Evolutionary conservation across 2,329 filamentous ascomycete species (phyloP), one percentile per base, ranked within the genome.

Genomic region (Colletotrichum neosansevieriae): DNA sequence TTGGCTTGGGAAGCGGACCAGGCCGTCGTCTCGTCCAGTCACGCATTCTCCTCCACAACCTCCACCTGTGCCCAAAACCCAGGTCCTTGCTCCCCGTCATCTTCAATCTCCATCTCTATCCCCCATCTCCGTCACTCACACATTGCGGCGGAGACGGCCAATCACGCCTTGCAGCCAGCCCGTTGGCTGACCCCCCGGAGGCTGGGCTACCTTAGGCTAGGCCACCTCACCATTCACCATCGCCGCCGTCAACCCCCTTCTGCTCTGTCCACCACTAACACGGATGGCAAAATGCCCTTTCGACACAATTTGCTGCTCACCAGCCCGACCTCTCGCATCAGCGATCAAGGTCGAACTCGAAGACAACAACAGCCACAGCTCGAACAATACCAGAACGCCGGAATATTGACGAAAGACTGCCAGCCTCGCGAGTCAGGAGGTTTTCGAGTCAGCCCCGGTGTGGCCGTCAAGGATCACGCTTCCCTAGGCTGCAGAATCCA

Each of bases 371-470:
- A 49, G 7, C 24, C 29, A 17, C 54, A 24, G 44, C 29, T 6
- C 7, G 29, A 29, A 29, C 29, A 60, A 19, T 19, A 29, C 19
- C 32, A 42, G 13, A 38, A 32, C 7, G 29, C n/a, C 59, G 53
- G 45, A 67, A 54, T 17, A 24, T 44, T 19, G 13, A 47, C 15
- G 29, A 44, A 32, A 24, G 32, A 29, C 12, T 49, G 60, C 53
- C 53, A 68, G 65, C 65, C 65, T 64, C 65, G 45, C 65, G 65
- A 68, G 65, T 68, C 60, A 68, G 65, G 65, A 45, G 29, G 45
- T 19, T 42, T 68, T 3, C 60, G 65, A 68, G 65, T 54, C 65
- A 68, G 65, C 60, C 61, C 53, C 47, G 53, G 53, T 64, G 65
- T 64, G 65, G 65, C 60, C 65, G 21, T 21, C 21, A 21, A 21